Evolutionary conservation across 176 grass and related monocot species (phyloP).

Genomic region (Triticum aestivum): IWGSC_CS_RefSeq_v2.1 NC_057808.1:382110025-382110524

Average conservation of each 20-base stretch:
- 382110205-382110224: not conserved
- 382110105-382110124: not conserved
- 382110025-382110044: constrained; percentile 38
- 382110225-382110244: not conserved
- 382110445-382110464: not conserved
- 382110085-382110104: not conserved
- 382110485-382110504: no score
- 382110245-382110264: not conserved
- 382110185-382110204: not conserved
- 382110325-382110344: not conserved
- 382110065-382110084: not conserved
- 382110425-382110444: not conserved
- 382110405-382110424: not conserved
- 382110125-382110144: not conserved
- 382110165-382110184: not conserved
- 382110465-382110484: not conserved
- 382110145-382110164: not conserved
- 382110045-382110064: not conserved
- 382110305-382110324: not conserved
- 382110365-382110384: not conserved
- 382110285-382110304: not conserved
- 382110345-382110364: not conserved
- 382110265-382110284: not conserved
- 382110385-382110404: not conserved
- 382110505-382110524: not conserved